A percentile compares a stretch with the other conserved stretches of the same genome.
Conservation (phyloP, 176 grass and related monocot genomes). For the Ensete glaucum region DNA sequence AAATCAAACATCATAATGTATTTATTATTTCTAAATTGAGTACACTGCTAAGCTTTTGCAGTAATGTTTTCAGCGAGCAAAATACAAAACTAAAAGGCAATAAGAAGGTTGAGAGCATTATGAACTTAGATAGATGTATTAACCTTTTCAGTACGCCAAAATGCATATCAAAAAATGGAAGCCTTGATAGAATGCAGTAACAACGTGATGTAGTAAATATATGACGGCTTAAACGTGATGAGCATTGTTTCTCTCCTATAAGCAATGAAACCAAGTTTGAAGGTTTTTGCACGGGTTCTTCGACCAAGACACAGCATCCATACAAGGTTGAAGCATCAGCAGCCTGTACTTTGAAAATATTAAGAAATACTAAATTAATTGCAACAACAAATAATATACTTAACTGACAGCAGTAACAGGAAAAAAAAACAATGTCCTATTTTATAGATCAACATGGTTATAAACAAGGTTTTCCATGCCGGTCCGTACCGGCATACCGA, state of each 20-base stretch:
- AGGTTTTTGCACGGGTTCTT: conserved; percentile 87
- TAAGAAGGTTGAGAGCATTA: background rate
- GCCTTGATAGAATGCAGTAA: conserved; percentile 92
- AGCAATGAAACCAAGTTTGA: conserved; percentile 92
- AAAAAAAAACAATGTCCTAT: no score
- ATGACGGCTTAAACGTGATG: conserved; percentile 62
- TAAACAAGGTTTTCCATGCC: no score
- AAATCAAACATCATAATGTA: background rate
- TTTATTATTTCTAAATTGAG: background rate
- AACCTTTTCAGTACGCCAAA: conserved; percentile 96
- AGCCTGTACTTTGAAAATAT: conserved; percentile 33
- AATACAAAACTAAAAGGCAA: background rate
- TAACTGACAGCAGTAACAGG: no score
- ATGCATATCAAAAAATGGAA: conserved; percentile 94
- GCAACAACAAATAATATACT: background rate
- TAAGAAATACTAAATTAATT: background rate
- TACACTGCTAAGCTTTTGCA: background rate
- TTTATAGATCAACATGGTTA: no score
- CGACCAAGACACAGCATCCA: conserved; percentile 94
- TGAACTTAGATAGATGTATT: conserved; percentile 2
- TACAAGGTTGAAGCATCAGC: conserved; percentile 90
- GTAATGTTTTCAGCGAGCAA: background rate
- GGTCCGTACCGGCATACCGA: no score
- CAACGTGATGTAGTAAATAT: conserved; percentile 83
- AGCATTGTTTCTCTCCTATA: conserved; percentile 32